Percentiles rank a stretch among this genome's conserved stretches.
Evolutionary conservation across 2,329 filamentous ascomycete species (phyloP).

Genomic region (Macrophomina phaseolina): DNA sequence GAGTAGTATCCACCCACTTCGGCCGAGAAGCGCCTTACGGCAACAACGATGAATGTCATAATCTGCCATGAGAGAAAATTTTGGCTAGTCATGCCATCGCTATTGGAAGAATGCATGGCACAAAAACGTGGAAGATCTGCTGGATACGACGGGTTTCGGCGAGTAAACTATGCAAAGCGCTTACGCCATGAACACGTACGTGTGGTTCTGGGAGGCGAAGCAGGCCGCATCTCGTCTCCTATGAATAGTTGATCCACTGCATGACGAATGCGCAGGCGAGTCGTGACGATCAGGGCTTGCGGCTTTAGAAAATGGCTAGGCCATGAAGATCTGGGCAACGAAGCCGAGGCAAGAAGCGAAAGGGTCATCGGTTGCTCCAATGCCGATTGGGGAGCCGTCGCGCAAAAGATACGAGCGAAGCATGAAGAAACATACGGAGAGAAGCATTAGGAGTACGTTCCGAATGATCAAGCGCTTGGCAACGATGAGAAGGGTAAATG

Average conservation of each 20-base stretch:
- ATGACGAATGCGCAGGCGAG: conserved; percentile 20
- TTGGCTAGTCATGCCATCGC: neutral
- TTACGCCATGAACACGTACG: conserved; percentile 20
- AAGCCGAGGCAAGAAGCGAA: neutral
- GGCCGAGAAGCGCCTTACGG: neutral
- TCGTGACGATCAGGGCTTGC: conserved; percentile 7
- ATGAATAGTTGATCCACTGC: conserved; percentile 19
- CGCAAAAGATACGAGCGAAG: conserved; percentile 11
- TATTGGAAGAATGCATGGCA: neutral
- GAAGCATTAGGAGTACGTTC: neutral
- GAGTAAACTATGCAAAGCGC: conserved; percentile 11
- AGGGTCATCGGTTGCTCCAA: conserved; percentile 9
- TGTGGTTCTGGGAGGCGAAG: conserved; percentile 10
- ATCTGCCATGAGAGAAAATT: neutral
- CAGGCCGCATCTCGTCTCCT: conserved; percentile 11
- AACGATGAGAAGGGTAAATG: neutral
- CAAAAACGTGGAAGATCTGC: neutral
- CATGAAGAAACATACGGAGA: conserved; percentile 9
- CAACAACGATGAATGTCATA: conserved; percentile 1
- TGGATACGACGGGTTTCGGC: neutral
- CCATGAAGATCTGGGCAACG: conserved; percentile 17
- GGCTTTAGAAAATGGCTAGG: neutral
- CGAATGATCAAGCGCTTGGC: neutral
- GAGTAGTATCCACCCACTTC: neutral
- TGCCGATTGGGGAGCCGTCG: conserved; percentile 5